Conservation (phyloP, 1,284 basidiomycete genomes). For the Cutaneotrichosporon spelunceum region DNA sequence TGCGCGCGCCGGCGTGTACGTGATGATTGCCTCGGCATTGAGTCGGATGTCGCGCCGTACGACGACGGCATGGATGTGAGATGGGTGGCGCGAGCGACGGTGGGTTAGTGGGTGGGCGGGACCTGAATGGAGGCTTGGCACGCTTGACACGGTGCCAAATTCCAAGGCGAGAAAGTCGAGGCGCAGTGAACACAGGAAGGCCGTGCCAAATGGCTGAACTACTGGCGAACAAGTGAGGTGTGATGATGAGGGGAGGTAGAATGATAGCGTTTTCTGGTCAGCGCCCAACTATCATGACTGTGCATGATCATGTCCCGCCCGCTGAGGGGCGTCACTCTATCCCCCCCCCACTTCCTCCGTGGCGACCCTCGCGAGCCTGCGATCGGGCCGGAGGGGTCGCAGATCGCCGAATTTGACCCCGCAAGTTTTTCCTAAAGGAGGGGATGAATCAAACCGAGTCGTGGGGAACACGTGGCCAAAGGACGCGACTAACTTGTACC, state of each 20-base stretch:
- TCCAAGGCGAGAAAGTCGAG: background rate
- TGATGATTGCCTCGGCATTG: slow-evolving; percentile 7
- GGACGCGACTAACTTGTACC: background rate
- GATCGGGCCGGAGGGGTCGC: too few relatives aligned
- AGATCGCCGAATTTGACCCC: background rate
- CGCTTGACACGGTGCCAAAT: background rate
- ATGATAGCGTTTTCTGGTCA: background rate
- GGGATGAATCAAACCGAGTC: background rate
- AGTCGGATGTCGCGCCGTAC: background rate
- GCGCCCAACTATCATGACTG: background rate
- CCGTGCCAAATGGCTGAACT: background rate
- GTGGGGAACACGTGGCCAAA: background rate
- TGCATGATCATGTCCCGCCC: background rate
- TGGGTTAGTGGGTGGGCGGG: background rate
- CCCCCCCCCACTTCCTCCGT: too few relatives aligned
- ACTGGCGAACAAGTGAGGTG: too few relatives aligned
- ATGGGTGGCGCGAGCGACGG: background rate
- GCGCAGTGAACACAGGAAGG: background rate
- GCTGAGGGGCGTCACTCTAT: too few relatives aligned
- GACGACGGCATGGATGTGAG: slow-evolving; percentile 2
- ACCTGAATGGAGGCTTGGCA: slow-evolving; percentile 6
- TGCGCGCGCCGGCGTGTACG: slow-evolving; percentile 11
- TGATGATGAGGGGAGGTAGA: background rate
- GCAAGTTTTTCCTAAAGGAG: background rate
- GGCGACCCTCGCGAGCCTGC: too few relatives aligned